Percentiles rank a stretch among this genome's conserved stretches.
These are phyloP conservation scores for Leccinum olivaceoglutinosum DNA, from an alignment of 1,284 basidiomycete species.

Conservation along the genomic window DNA sequence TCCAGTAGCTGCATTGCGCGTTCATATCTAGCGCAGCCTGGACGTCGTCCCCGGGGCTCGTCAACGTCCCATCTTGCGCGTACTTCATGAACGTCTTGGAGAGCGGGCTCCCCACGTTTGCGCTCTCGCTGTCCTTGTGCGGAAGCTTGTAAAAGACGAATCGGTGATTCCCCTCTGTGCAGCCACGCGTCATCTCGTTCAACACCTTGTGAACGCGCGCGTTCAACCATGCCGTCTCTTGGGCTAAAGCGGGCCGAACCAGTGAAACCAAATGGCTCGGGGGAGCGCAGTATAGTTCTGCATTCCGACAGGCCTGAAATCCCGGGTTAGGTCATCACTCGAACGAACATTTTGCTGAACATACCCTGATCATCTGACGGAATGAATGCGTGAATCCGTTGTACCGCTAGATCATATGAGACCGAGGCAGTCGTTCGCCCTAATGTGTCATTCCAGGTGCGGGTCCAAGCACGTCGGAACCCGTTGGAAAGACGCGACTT, in stretches of 20 bases:
- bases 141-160: too few relatives aligned
- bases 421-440: slow-evolving; percentile 54
- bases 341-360: neutral
- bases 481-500: slow-evolving; percentile 54
- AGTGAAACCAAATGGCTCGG: slow-evolving; percentile 40
- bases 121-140: too few relatives aligned
- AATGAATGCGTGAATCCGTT: slow-evolving; percentile 43
- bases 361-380: slow-evolving; percentile 26
- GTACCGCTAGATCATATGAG: slow-evolving; percentile 45
- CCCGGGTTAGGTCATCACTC: slow-evolving; percentile 4
- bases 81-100: too few relatives aligned
- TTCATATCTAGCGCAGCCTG: too few relatives aligned
- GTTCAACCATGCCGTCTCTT: slow-evolving; percentile 45
- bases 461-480: slow-evolving; percentile 53
- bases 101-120: too few relatives aligned
- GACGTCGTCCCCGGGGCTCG: too few relatives aligned
- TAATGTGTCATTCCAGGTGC: slow-evolving; percentile 65
- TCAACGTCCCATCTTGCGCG: too few relatives aligned
- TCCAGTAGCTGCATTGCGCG: too few relatives aligned
- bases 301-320: slow-evolving; percentile 15
- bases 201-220: too few relatives aligned
- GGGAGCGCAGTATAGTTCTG: slow-evolving; percentile 39
- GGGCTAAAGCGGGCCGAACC: slow-evolving; percentile 56
- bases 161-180: too few relatives aligned
- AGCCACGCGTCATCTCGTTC: too few relatives aligned